Percentiles rank a stretch among this genome's conserved stretches.
Conservation (phyloP, 2,329 filamentous ascomycete genomes). For the Bertia moriformis region DNA sequence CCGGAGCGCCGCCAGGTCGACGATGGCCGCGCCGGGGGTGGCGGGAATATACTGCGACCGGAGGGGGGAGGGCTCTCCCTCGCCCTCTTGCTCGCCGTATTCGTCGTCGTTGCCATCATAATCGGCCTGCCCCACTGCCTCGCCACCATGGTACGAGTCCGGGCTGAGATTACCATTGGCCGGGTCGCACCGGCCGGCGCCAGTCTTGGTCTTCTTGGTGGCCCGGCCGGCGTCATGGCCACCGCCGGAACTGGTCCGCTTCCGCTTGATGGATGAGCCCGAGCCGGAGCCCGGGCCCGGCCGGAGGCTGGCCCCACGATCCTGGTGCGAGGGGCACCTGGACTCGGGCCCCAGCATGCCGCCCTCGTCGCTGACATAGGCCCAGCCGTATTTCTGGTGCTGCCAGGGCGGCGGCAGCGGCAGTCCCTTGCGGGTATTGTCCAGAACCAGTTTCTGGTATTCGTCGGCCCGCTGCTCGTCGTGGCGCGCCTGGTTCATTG, state of each 20-base stretch:
- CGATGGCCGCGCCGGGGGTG: conserved; percentile 39
- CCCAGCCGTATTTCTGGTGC: conserved; percentile 42
- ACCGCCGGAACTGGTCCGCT: conserved; percentile 4
- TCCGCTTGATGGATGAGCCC: conserved; percentile 18
- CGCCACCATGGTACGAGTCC: no score
- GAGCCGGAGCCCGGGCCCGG: no score
- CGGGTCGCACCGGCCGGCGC: neutral
- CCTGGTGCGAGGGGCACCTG: conserved; percentile 33
- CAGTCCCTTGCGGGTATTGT: no score
- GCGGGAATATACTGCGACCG: conserved; percentile 43
- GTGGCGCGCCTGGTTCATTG: conserved; percentile 35
- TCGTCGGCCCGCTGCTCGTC: conserved; percentile 32
- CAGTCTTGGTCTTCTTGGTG: no score
- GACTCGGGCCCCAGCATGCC: no score
- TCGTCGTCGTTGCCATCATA: conserved; percentile 5
- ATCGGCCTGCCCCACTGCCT: conserved; percentile 1
- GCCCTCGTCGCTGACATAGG: conserved; percentile 55
- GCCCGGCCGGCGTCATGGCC: no score
- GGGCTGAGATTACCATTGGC: neutral
- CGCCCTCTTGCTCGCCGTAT: conserved; percentile 12
- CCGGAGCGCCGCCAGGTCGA: conserved; percentile 42
- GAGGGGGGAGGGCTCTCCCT: conserved; percentile 6
- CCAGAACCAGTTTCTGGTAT: conserved; percentile 26
- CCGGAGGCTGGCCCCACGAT: conserved; percentile 28
- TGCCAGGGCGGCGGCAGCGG: conserved; percentile 34